phyloP scores from a whole-genome alignment of 495 filamentous ascomycete species.

The Pseudevernia furfuracea region DNA sequence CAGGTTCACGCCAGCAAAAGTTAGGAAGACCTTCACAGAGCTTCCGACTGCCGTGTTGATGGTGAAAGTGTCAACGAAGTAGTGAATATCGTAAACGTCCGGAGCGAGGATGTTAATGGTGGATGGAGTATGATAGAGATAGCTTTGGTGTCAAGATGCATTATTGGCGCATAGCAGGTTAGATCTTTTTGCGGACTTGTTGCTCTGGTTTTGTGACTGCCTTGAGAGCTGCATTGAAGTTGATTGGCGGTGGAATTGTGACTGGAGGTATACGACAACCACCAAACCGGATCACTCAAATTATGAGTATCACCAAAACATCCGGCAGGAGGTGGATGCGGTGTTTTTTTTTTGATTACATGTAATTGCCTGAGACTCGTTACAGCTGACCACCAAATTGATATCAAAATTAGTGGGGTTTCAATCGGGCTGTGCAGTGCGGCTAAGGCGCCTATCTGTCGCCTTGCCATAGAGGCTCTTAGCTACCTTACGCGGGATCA shows the following conservation, averaged over 20 bases:
- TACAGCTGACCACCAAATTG: background rate
- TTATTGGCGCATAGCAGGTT: conserved; percentile 18
- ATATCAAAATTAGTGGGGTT: background rate
- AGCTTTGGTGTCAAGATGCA: conserved; percentile 17
- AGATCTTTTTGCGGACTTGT: background rate
- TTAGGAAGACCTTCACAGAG: background rate
- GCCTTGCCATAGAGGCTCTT: conserved; percentile 1
- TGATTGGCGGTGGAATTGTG: background rate
- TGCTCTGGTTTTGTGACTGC: conserved; percentile 11
- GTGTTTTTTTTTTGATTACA: background rate
- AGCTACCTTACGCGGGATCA: background rate
- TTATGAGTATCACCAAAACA: background rate
- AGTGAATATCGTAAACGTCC: background rate
- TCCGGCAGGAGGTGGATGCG: background rate
- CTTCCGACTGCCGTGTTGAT: background rate
- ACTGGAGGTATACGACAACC: background rate
- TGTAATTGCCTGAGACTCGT: background rate
- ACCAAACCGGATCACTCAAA: background rate
- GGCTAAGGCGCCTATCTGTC: background rate
- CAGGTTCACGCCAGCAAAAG: background rate
- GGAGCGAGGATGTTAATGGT: conserved; percentile 4
- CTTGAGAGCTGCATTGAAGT: background rate
- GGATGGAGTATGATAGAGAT: conserved; percentile 9
- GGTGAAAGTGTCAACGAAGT: background rate
- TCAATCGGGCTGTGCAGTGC: background rate